Percentiles rank a stretch among this genome's conserved stretches.
These are phyloP conservation scores for Tubosaeta sp. DNA, from an alignment of 768 basidiomycete species.

Conservation along the genomic window DNA sequence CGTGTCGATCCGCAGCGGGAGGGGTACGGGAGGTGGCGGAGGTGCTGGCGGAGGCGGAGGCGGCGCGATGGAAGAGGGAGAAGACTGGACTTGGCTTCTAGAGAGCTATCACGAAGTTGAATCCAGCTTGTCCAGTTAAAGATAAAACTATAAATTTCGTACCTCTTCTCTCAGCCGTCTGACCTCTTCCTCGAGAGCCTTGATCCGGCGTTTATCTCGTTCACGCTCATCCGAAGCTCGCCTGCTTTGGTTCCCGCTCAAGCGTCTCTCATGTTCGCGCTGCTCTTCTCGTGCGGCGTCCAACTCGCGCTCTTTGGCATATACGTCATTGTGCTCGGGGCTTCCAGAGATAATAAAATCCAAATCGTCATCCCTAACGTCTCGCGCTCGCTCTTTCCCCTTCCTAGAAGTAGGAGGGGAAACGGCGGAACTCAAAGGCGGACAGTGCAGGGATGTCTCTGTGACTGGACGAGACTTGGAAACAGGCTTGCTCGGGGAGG, in stretches of 20 bases:
- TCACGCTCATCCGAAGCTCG: constrained; percentile 39
- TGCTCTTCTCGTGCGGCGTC: constrained; percentile 52
- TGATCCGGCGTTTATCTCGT: constrained; percentile 60
- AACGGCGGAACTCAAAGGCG: background rate
- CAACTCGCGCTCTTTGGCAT: constrained; percentile 62
- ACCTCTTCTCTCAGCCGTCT: constrained; percentile 56
- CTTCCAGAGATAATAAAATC: constrained; percentile 34
- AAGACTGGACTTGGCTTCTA: constrained; percentile 28
- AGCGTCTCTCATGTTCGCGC: constrained; percentile 38
- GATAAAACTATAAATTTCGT: background rate
- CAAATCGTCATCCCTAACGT: constrained; percentile 24
- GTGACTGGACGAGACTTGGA: constrained; percentile 26
- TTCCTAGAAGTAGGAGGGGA: constrained; percentile 27
- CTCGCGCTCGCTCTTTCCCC: constrained; percentile 43
- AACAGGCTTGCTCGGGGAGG: constrained; percentile 29
- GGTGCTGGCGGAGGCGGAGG: constrained; percentile 46
- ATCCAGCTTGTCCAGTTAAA: background rate
- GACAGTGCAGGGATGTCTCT: constrained; percentile 9
- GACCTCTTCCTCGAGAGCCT: constrained; percentile 64
- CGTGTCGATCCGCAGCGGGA: constrained; percentile 31
- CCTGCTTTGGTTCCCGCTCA: constrained; percentile 34
- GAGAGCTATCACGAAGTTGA: constrained; percentile 39
- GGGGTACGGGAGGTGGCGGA: constrained; percentile 33
- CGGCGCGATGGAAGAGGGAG: constrained; percentile 18
- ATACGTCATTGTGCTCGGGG: constrained; percentile 45